Evolutionary conservation across 805 yeast species (phyloP).

Genomic region (Starmerella bombicola): DNA sequence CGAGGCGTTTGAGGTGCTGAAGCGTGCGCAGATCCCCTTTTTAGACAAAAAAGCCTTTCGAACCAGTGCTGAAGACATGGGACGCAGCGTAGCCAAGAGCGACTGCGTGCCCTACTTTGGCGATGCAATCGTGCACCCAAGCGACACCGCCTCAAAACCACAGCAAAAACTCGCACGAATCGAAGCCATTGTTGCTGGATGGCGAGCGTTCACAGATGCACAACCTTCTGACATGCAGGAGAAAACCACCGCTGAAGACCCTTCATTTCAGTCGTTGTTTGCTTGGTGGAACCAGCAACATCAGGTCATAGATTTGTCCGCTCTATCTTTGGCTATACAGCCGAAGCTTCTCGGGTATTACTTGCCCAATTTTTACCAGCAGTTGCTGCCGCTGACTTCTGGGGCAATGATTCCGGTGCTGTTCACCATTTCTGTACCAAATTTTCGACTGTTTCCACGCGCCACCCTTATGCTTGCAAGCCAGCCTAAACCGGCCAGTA

Average conservation of each 20-base stretch:
- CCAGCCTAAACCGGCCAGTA: constrained; percentile 23
- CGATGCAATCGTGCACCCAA: constrained; percentile 47
- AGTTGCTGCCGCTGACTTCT: constrained; percentile 44
- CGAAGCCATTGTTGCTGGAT: constrained; percentile 59
- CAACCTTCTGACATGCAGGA: constrained; percentile 35
- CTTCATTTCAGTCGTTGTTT: constrained; percentile 17
- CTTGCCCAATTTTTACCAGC: constrained; percentile 33
- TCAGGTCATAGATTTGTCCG: constrained; percentile 12
- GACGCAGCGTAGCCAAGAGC: constrained; percentile 58
- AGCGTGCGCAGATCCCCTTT: constrained; percentile 48
- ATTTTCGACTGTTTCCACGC: constrained; percentile 41
- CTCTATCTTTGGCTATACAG: constrained; percentile 46
- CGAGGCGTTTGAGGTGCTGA: constrained; percentile 75
- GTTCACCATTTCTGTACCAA: constrained; percentile 46
- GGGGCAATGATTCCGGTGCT: constrained; percentile 56
- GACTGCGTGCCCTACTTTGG: constrained; percentile 85
- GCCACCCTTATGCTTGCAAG: constrained; percentile 45
- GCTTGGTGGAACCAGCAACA: constrained; percentile 38
- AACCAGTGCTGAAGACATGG: constrained; percentile 71
- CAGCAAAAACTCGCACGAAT: constrained; percentile 43
- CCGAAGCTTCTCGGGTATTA: constrained; percentile 43
- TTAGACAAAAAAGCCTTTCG: constrained; percentile 53
- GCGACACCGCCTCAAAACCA: neutral
- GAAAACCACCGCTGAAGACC: constrained; percentile 25
- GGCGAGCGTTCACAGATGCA: constrained; percentile 58